Percentiles rank a stretch among this genome's conserved stretches.
These are phyloP conservation scores for Endoconidiophora polonica DNA, from an alignment of 2,329 filamentous ascomycete species.

Conservation along the genomic window DNA sequence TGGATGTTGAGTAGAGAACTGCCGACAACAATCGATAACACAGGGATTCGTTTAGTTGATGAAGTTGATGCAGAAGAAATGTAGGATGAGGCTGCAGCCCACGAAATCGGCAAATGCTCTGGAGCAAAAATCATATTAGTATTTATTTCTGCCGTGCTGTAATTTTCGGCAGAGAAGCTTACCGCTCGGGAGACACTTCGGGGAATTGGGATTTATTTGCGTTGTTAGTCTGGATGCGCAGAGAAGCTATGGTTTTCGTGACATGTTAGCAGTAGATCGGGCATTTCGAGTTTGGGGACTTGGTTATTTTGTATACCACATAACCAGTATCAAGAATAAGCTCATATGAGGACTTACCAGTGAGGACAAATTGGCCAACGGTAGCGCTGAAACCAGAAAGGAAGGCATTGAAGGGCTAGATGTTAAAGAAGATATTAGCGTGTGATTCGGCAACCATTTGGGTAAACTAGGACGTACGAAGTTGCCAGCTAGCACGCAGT, in stretches of 20 bases:
- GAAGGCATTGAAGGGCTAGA: conserved; percentile 94
- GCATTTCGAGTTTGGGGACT: not conserved
- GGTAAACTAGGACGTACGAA: conserved; percentile 50
- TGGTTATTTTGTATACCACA: not conserved
- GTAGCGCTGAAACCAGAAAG: conserved; percentile 86
- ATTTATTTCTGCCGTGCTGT: not conserved
- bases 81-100: conserved; percentile 83
- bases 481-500: conserved; percentile 83
- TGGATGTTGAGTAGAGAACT: no score
- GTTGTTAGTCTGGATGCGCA: conserved; percentile 83
- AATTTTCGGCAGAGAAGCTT: conserved; percentile 17
- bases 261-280: not conserved
- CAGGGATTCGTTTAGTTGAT: conserved; percentile 55
- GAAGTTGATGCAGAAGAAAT: conserved; percentile 99
- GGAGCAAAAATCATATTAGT: conserved; percentile 2
- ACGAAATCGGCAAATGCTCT: conserved; percentile 95
- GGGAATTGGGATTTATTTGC: conserved; percentile 66
- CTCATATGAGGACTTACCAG: conserved; percentile 36
- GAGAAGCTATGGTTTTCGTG: conserved; percentile 31
- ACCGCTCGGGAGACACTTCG: conserved; percentile 66
- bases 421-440: not conserved
- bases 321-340: not conserved
- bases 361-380: conserved; percentile 94
- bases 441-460: not conserved
- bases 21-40: no score